phyloP scores from a whole-genome alignment of 176 grass and related monocot genomes.

The Cenchrus americanus region DNA sequence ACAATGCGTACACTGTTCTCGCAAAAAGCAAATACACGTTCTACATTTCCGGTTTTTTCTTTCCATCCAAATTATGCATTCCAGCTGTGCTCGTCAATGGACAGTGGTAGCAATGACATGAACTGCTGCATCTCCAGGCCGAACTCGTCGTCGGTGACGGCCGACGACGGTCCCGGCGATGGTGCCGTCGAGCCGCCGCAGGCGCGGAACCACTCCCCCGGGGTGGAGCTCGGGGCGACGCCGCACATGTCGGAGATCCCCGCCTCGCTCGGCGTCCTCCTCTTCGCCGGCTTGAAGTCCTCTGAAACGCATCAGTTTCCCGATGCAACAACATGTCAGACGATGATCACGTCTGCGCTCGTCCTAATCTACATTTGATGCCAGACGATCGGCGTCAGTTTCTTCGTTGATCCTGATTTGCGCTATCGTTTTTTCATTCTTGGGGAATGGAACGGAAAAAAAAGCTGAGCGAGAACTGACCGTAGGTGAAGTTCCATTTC shows the following conservation, averaged over 20 bases:
- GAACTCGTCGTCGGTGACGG: constrained; percentile 57
- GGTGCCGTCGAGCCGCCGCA: constrained; percentile 36
- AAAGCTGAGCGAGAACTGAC: constrained; percentile 32
- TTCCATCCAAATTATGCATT: constrained; percentile 30
- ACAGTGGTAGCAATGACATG: constrained; percentile 41
- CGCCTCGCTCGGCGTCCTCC: constrained; percentile 33
- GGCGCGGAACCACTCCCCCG: constrained; percentile 40
- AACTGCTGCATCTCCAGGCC: constrained; percentile 54
- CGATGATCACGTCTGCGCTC: neutral
- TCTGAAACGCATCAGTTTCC: constrained; percentile 35
- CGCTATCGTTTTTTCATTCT: too few relatives aligned
- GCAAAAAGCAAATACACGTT: neutral
- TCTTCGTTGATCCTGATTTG: neutral
- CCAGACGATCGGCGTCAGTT: neutral
- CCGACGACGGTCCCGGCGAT: constrained; percentile 57
- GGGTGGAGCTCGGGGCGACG: neutral
- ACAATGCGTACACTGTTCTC: constrained; percentile 28
- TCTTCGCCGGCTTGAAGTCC: constrained; percentile 43
- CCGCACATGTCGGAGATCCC: constrained; percentile 31
- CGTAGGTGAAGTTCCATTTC: constrained; percentile 48
- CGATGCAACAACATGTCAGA: constrained; percentile 28
- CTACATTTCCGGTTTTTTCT: neutral
- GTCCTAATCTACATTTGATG: constrained; percentile 27
- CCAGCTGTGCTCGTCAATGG: constrained; percentile 46
- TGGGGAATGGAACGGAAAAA: neutral